These are phyloP conservation scores for Hansenula anomala DNA, from an alignment of 1,139 yeast species.

Conservation along the genomic window DNA sequence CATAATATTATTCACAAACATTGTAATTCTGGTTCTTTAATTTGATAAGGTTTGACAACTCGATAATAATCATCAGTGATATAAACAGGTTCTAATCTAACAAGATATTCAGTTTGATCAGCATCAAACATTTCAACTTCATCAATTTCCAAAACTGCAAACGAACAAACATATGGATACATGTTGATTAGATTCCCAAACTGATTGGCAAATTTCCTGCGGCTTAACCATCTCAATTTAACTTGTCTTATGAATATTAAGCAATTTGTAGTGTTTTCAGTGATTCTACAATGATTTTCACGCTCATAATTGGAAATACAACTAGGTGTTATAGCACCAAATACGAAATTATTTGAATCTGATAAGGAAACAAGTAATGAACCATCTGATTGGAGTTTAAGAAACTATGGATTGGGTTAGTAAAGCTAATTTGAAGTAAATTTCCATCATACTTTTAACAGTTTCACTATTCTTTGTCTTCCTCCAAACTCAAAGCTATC, in stretches of 20 bases:
- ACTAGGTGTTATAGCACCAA: conserved; percentile 7
- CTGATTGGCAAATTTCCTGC: background rate
- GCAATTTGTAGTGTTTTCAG: conserved; percentile 9
- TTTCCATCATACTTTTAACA: too few relatives aligned
- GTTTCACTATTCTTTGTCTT: background rate
- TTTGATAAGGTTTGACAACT: background rate
- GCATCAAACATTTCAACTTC: conserved; percentile 9
- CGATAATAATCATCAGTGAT: background rate
- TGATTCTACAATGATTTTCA: conserved; percentile 10
- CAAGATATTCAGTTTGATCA: conserved; percentile 7
- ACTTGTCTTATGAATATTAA: conserved; percentile 6
- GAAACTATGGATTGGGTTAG: too few relatives aligned
- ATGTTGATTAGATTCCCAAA: background rate
- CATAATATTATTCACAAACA: background rate
- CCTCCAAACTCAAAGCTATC: background rate
- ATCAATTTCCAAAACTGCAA: conserved; percentile 5
- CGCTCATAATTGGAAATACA: conserved; percentile 10
- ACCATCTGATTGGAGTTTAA: background rate
- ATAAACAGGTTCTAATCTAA: conserved; percentile 3
- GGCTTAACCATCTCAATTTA: conserved; percentile 8
- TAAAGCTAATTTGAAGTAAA: too few relatives aligned
- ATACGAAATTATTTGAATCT: conserved; percentile 13
- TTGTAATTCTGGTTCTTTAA: background rate
- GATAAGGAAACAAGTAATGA: conserved; percentile 4
- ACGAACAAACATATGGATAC: background rate